Evolutionary conservation across 1,284 basidiomycete species (phyloP).

Genomic region (Ganoderma resinaceum): DNA sequence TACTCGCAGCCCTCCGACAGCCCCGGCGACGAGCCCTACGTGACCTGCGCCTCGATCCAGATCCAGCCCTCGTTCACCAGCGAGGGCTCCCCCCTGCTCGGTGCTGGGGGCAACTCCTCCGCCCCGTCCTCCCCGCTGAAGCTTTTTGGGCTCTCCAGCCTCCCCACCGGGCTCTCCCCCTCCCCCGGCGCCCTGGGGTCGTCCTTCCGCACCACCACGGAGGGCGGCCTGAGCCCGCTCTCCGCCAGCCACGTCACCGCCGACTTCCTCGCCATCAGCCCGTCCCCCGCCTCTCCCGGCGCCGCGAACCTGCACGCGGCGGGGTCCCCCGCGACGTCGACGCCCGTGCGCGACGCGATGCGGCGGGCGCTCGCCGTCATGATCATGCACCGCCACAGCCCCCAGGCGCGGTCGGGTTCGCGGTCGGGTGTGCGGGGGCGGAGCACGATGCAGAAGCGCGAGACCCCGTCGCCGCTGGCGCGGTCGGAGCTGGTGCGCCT

Average conservation of each 20-base stretch:
- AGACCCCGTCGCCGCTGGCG: constrained; percentile 4
- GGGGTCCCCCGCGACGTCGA: neutral
- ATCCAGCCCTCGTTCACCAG: neutral
- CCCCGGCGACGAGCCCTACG: neutral
- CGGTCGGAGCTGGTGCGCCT: neutral
- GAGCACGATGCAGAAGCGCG: neutral
- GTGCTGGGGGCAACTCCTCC: neutral
- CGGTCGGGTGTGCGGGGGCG: neutral
- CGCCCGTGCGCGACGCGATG: neutral
- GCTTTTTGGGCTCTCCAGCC: neutral
- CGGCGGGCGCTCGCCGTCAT: constrained; percentile 4
- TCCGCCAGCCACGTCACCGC: neutral
- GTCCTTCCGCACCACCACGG: neutral
- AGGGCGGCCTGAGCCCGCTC: neutral
- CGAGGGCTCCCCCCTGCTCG: neutral
- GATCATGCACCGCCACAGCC: constrained; percentile 9
- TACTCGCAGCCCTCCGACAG: neutral
- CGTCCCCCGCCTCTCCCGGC: neutral
- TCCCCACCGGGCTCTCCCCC: neutral
- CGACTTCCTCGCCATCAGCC: neutral
- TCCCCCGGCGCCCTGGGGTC: neutral
- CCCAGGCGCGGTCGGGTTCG: neutral
- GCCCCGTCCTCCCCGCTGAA: neutral
- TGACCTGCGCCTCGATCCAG: neutral
- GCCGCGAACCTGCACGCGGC: neutral